Evolutionary conservation across 2,329 filamentous ascomycete genomes (phyloP), one percentile per base, ranked within the genome.

Genomic region (Colletotrichum spaethianum): DNA sequence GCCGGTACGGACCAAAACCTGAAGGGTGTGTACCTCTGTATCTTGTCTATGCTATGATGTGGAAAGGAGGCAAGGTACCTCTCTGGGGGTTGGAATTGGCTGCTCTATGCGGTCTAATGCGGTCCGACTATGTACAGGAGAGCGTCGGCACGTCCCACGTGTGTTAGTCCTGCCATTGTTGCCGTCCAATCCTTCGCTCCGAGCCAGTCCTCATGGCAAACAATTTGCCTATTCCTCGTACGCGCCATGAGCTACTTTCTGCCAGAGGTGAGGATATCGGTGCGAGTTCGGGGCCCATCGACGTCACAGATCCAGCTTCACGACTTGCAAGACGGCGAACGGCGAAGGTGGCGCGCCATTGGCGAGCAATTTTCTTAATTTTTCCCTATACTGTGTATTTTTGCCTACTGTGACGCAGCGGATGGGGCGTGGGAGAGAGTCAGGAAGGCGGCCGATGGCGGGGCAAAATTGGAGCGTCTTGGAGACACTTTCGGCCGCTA

Each of bases 381-480:
- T 48, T 50, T 14, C 23, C 4, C 5, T 48, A 12, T 7, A 4
- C 14, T 11, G 2, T 40, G 9, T 9, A 9, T 16, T 23, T 20
- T 12, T 11, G 9, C 7, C n/a, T 20, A 18, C 59, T 6, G 64
- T 68, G 68, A 68, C 64, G 64, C 63, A 71, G 42, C n/a, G 20
- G 20, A 44, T 28, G 26, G 50, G 31, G 3, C 44, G 7, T 44
- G 26, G 4, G n/a, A 16, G 6, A 50, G 50, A 70, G 52, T 70
- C 61, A 66, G 50, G 38, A 40, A n/a, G 6, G 23, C 33, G 38
- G 57, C 52, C 52, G 69, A 71, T 71, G 64, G 69, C 64, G 69
- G 69, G 69, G 69, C 67, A 53, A n/a, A 28, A 68, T 46, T 56
- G 52, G 64, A 67, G 57, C 36, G 42, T 44, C 68, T 33, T 42